Evolutionary conservation across 2,329 filamentous ascomycete species (phyloP), one percentile per base, ranked within the genome.

Genomic region (Calonectria hawksworthii): DNA sequence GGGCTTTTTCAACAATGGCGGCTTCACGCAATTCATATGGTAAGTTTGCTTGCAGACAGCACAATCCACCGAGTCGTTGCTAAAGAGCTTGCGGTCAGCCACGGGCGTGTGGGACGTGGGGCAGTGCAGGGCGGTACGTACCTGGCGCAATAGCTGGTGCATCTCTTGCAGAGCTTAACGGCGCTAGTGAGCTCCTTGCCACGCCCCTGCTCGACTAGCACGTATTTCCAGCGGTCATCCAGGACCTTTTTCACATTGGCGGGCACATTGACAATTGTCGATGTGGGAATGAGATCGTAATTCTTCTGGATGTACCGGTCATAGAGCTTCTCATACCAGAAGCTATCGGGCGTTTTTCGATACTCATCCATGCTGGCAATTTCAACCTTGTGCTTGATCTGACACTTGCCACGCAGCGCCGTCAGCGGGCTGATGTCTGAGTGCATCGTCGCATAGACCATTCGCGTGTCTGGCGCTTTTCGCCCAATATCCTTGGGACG

Each of bases 241-340:
- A 99, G 90, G 71, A 98, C 96, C 85, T 95, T 98, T 86, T 99
- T 99, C 83, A 99, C 96, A 83, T 94, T 95, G 79, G 94, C 94
- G 7, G 97, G 97, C 63, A 99, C 97, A 83, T 99, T 99, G 87
- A 99, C 96, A 82, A 99, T 97, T 82, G 94, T 93, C 75, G 91
- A 92, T 18, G 96, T 98, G 1, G 97, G 96, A 75, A 99, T 96
- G 70, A 98, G 94, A 82, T 99, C 97, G 89, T 99, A 99, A 86
- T 96, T 96, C 77, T 98, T 96, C 83, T 98, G 96, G 77, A 99
- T 99, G 87, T 99, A 99, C 74, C 97, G 94, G 87, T 99, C 97
- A 85, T 98, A 99, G 80, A 99, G 92, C 84, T 98, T 98, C 82
- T 98, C 96, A 84, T 95, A 99, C 94, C 96, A 99, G 85, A 99